Evolutionary conservation across 495 filamentous ascomycete genomes (phyloP), one percentile per base, ranked within the genome.

Genomic region (Monascus purpureus): DNA sequence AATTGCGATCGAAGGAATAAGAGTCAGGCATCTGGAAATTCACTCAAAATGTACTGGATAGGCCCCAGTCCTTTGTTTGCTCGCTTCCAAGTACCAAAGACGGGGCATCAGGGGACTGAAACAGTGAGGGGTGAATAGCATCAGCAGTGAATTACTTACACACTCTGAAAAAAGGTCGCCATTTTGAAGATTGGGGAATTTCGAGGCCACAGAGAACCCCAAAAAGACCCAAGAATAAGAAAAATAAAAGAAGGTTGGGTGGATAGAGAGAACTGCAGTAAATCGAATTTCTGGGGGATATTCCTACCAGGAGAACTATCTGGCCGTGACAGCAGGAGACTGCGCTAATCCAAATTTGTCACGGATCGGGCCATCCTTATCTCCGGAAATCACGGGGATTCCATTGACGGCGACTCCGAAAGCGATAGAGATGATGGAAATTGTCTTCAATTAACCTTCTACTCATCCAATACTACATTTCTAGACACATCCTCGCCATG

Each of bases 81-180:
- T 9, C 11, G n/a, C 4, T 13, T 9, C 25, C 25, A 13, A 27
- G 25, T 12, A 9, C 25, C 13, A 11, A 24, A 42, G 39, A 42
- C 38, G 39, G 37, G 38, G 37, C 33, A 37, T 40, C 28, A 35
- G 33, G 40, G 34, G 40, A 36, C 24, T 37, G 24, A 17, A 17
- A 43, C 17, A 16, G 34, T 25, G 36, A 33, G 31, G 29, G 39
- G 27, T 20, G 27, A 33, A 25, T 27, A 27, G 22, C 13, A 38
- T 32, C 38, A 25, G 8, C 24, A 14, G 13, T 29, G 39, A 24
- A 34, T 20, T 33, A 80, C 78, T 68, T 67, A 83, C 80, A 84
- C 78, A 52, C 78, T 79, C 50, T 79, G 80, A 46, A 84, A 80
- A 49, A 82, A 67, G 52, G 75, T 80, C 37, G 78, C 75, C 80